phyloP scores from a whole-genome alignment of 1,284 basidiomycete genomes.

The Marasmius oreades region DNA sequence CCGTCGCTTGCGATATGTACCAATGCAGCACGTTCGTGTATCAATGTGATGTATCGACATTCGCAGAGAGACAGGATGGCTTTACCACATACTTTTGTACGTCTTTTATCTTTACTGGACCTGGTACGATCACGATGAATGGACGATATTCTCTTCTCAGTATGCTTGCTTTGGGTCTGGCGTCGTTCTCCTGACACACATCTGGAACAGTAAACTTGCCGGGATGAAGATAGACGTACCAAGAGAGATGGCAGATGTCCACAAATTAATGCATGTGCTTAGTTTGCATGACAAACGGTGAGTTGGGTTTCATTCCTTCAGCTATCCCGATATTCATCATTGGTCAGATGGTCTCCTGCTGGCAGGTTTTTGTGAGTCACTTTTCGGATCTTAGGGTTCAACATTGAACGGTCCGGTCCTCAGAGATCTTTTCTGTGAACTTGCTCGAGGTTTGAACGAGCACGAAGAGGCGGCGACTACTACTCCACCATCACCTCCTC shows the following conservation, averaged over 20 bases:
- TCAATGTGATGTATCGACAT: constrained; percentile 10
- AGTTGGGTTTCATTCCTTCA: neutral
- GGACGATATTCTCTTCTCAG: neutral
- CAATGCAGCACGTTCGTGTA: constrained; percentile 13
- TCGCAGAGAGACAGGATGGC: constrained; percentile 6
- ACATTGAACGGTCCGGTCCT: neutral
- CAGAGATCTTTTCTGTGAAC: constrained; percentile 13
- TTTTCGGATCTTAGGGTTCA: neutral
- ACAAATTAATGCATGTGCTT: constrained; percentile 9
- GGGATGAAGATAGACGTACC: constrained; percentile 10
- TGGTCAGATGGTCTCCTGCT: constrained; percentile 10
- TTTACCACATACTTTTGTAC: constrained; percentile 9
- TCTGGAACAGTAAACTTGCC: constrained; percentile 14
- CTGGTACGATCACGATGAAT: neutral
- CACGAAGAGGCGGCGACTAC: neutral
- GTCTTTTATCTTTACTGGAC: neutral
- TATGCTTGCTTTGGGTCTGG: constrained; percentile 11
- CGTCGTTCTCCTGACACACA: constrained; percentile 13
- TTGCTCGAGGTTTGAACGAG: constrained; percentile 4
- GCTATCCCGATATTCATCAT: neutral
- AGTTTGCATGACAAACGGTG: constrained; percentile 7
- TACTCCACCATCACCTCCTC: neutral
- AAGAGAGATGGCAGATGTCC: constrained; percentile 9
- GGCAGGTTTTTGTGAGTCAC: constrained; percentile 13
- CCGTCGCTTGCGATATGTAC: constrained; percentile 15